Evolutionary conservation across 2,329 filamentous ascomycete species (phyloP).

Genomic region (Aspergillus candidus): DNA sequence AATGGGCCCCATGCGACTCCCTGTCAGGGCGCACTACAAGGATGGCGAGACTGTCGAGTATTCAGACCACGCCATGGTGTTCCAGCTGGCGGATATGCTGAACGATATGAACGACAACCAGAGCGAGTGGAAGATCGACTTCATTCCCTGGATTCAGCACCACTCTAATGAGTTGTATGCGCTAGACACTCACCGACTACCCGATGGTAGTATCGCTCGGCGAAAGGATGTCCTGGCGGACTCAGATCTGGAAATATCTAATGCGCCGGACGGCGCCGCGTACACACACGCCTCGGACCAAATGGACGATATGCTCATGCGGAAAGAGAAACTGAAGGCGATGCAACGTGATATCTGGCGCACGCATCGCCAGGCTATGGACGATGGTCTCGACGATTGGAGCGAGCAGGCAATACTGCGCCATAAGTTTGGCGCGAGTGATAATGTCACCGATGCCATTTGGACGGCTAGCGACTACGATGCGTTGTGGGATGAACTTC

Average conservation of each 20-base stretch:
- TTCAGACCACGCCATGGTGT: constrained; percentile 20
- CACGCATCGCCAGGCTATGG: constrained; percentile 18
- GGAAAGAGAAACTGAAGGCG: constrained; percentile 14
- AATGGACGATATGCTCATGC: constrained; percentile 16
- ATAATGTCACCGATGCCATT: constrained; percentile 36
- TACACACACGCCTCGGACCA: constrained; percentile 8
- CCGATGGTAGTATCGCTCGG: constrained; percentile 22
- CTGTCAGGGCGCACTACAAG: constrained; percentile 17
- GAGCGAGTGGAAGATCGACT: constrained; percentile 18
- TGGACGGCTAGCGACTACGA: constrained; percentile 27
- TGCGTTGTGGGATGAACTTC: constrained; percentile 30
- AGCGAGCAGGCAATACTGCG: constrained; percentile 24
- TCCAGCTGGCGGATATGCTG: constrained; percentile 17
- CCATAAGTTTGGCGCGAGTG: constrained; percentile 28
- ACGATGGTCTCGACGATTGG: constrained; percentile 22
- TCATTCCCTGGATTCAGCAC: constrained; percentile 23
- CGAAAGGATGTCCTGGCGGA: constrained; percentile 16
- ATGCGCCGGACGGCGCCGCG: constrained; percentile 5
- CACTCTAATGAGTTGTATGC: constrained; percentile 25
- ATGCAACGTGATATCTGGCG: constrained; percentile 19
- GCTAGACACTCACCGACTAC: constrained; percentile 12
- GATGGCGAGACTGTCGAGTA: constrained; percentile 17
- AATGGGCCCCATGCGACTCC: constrained; percentile 26
- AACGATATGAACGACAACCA: constrained; percentile 21
- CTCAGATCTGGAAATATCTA: constrained; percentile 12